Base-by-base conservation (phyloP, 176 grass and related monocot genomes). In the Rhynchospora breviuscula region DNA sequence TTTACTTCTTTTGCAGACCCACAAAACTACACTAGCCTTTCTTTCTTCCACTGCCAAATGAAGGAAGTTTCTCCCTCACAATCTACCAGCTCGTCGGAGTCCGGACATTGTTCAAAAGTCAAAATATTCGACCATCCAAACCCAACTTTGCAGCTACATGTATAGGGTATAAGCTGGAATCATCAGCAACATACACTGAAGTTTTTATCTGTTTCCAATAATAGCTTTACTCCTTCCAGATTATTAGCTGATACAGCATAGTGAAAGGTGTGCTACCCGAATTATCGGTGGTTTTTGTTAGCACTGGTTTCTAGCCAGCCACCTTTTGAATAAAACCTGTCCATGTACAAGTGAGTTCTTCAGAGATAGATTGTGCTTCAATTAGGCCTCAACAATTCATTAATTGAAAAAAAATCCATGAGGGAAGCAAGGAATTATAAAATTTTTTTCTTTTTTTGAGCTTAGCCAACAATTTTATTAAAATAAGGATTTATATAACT, bases 31-130 rank as follows among this genome's bases (percentile, higher is more conserved):
- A 0, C 0, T 17, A 0, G 0, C 4, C 9, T 31, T 4, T 18
- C 19, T n/a, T 13, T 81, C n/a, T 3, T 63, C 3, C 0, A 91
- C 59, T 7, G 87, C 90, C 53, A 44, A 9, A 10, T 88, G 87
- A 23, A 89, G 87, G 17, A 92, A 25, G 21, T 85, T 92, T 45
- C 67, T 87, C 90, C 90, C n/a, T n/a, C 1, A 0, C 2, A 1
- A 12, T 92, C 87, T 12, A 92, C 40, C n/a, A 87, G 0, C 17
- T 89, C 78, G 13, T 26, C 19, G 0, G 47, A 84, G 7, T 79
- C 22, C 0, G 89, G 85, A 10, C 51, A 89, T 14, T 5, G 13
- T 3, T 22, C 1, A 19, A 82, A 67, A 67, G 3, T 22, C 1
- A 19, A 82, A 67, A 67, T 89, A 9, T 49, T 56, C 35, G 15